Conservation (phyloP, 2,329 filamentous ascomycete genomes). For the Amauroascus niger region DNA sequence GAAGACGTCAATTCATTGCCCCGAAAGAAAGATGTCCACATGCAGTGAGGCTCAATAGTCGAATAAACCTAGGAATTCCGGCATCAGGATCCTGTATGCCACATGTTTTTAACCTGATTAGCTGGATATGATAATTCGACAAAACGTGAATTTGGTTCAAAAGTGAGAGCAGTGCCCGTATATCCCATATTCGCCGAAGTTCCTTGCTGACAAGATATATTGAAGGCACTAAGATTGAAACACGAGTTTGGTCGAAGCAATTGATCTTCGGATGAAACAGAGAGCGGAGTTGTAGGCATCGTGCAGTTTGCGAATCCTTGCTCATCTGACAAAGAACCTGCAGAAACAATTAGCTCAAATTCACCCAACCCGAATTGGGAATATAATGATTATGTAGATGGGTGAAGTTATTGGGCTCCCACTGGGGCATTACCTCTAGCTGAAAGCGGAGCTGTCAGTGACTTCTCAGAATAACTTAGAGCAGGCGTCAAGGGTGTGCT, state of each 20-base stretch:
- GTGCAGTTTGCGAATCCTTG: slow-evolving; percentile 20
- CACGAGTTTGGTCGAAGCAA: slow-evolving; percentile 24
- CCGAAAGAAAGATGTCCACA: neutral
- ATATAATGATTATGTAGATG: neutral
- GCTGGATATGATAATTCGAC: neutral
- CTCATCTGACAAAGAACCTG: slow-evolving; percentile 17
- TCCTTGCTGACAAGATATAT: slow-evolving; percentile 27
- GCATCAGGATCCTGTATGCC: neutral
- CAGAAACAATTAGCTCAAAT: neutral
- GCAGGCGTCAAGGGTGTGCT: neutral
- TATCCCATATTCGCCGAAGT: slow-evolving; percentile 26
- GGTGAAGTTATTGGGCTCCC: too few relatives aligned
- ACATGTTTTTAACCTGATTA: slow-evolving; percentile 1
- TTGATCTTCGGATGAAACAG: slow-evolving; percentile 27
- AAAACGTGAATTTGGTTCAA: neutral
- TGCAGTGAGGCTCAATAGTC: neutral
- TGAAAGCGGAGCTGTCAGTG: neutral
- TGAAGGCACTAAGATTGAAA: slow-evolving; percentile 23
- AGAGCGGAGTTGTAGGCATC: slow-evolving; percentile 26
- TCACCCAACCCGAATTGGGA: neutral
- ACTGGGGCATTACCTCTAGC: neutral
- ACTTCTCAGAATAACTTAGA: neutral
- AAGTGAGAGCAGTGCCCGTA: neutral
- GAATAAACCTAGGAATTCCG: too few relatives aligned
- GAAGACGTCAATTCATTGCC: neutral